Evolutionary conservation across 345 rosid genomes (phyloP), one percentile per base, ranked within the genome.

Genomic region (Litchi chinensis): DNA sequence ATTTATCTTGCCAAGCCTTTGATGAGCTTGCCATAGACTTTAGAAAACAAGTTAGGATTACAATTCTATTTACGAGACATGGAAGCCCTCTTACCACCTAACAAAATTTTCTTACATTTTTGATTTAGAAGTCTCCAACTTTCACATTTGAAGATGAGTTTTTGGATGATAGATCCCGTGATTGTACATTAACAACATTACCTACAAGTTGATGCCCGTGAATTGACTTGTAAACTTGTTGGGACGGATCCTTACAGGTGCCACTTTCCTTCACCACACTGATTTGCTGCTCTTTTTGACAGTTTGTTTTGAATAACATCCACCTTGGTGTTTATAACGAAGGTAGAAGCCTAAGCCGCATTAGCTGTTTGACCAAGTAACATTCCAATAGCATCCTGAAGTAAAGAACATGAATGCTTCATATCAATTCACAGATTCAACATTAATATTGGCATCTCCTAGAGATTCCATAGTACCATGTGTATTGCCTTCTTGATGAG

Each of bases 1-100:
- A 6, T 98, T 98, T 83, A 95, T 95, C 86, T 95, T 93, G n/a
- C 99, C 98, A 77, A 95, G 96, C 84, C 96, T 93, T 84, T 95
- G 98, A 90, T 93, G 72, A 90, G 94, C 86, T 93, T 93, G 57
- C 99, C 99, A 77, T 93, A 92, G 73, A 93, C 99, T 88, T 92
- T 93, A 79, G 92, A 90, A 85, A 95, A 95, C 83, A 87, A 59
- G 69, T 95, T 98, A 74, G 96, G 94, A 76, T 95, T 98, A 76
- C 92, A 87, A 81, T 70, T 89, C 80, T 90, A 76, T 73, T 92
- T 95, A 68, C 94, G 95, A 79, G 94, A 90, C 5, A 65, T 87
- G 9, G 94, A 76, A 70, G 85, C 75, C 39, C 86, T 92, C 84
- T 89, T 93, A 79, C 86, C 54, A 66, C 86, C 28, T 85, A 66